These are phyloP conservation scores for Aspergillus nomiae DNA, from an alignment of 2,329 filamentous ascomycete species.

Conservation along the genomic window DNA sequence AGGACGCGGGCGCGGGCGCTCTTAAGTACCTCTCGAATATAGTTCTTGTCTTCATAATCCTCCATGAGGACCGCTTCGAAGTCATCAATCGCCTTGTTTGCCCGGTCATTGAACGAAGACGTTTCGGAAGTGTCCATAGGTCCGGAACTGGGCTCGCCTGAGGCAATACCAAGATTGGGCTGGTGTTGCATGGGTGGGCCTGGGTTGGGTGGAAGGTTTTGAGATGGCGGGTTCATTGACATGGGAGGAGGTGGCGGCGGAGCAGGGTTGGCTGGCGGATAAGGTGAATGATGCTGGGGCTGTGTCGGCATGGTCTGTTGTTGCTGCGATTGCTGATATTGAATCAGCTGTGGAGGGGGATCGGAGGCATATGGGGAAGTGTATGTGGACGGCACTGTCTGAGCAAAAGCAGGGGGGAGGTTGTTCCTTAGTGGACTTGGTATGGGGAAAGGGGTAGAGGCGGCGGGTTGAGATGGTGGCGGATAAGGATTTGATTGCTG, in stretches of 20 bases:
- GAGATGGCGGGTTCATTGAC: constrained; percentile 8
- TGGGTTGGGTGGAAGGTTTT: constrained; percentile 11
- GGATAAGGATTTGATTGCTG: constrained; percentile 27
- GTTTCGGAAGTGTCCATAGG: constrained; percentile 30
- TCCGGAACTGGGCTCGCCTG: constrained; percentile 21
- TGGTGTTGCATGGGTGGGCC: constrained; percentile 22
- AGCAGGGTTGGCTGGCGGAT: constrained; percentile 23
- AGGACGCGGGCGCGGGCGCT: constrained; percentile 45
- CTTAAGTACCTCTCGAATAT: constrained; percentile 46
- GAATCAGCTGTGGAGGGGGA: constrained; percentile 35
- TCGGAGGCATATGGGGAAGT: constrained; percentile 45
- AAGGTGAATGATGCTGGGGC: constrained; percentile 29
- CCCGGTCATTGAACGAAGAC: constrained; percentile 42
- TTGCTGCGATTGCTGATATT: constrained; percentile 35
- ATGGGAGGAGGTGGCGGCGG: constrained; percentile 19
- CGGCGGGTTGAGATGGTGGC: constrained; percentile 25
- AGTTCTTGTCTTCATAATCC: constrained; percentile 49
- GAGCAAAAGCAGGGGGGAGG: constrained; percentile 43
- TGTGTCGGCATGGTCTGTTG: constrained; percentile 27
- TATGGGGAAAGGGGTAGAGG: constrained; percentile 39
- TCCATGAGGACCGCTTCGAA: constrained; percentile 48
- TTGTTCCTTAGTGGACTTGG: constrained; percentile 41
- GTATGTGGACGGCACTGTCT: constrained; percentile 39
- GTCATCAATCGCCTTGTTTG: constrained; percentile 48
- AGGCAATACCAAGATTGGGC: constrained; percentile 17